Base-by-base conservation (phyloP, 352 stramenopile species). In the Plasmopara halstedii region DNA sequence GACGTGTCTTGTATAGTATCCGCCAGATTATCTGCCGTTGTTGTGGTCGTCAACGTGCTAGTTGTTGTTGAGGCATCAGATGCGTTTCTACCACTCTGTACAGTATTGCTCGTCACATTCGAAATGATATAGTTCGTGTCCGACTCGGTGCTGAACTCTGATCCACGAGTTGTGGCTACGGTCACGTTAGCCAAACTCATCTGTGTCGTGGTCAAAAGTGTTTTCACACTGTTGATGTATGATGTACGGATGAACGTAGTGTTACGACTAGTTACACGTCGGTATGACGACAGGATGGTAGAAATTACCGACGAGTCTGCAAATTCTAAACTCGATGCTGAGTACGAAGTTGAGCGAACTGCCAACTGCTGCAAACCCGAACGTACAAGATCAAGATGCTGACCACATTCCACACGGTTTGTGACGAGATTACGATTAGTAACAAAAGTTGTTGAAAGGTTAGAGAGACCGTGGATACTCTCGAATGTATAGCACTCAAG, bases 401-500 rank as follows among this genome's bases (percentile, higher is more conserved):
- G 63, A 22, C 63, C 70, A 47, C 68, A 81, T 33, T 64, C 44
- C 6, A 73, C 60, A 40, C 62, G 60, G 50, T 63, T 62, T 2
- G 64, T 76, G 19, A 75, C 55, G 33, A 85, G 47, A 56, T 80
- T 67, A 51, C 64, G 66, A 60, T 76, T 70, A 36, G 56, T 61
- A 14, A 83, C 66, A 29, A 83, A 83, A 17, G 56, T 60, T 21
- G 49, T 50, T 46, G 69, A 65, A 44, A 70, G 71, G 60, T 75
- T 73, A 18, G 45, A 46, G 6, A 83, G 46, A 6, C 63, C 58
- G 49, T 79, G 79, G 25, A 79, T 61, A 26, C 59, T 66, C 44
- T 70, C 56, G 55, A 78, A 85, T 36, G 73, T 72, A 51, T 73
- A 61, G 44, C 71, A 81, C 48, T 85, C 73, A 2, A 82, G 61